phyloP scores from a whole-genome alignment of 129 eudicot genomes.

The Saposhnikovia divaricata region DNA sequence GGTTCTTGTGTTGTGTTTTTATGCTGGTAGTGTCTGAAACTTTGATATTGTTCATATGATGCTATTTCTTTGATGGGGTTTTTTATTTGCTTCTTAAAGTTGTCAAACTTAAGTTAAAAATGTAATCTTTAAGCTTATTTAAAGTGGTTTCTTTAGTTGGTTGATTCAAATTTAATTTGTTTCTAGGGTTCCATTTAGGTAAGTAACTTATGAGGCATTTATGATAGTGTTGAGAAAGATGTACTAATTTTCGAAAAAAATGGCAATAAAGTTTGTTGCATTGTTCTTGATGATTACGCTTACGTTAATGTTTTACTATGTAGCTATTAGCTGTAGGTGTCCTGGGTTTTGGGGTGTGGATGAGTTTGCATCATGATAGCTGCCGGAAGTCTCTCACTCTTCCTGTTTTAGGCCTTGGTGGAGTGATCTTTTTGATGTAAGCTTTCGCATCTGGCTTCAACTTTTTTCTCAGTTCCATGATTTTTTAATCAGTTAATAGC shows the following conservation, averaged over 20 bases:
- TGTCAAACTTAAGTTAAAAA: not conserved
- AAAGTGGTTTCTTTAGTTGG: not conserved
- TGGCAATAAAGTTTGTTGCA: constrained; percentile 2
- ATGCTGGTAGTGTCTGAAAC: not conserved
- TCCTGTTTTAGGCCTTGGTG: constrained; percentile 75
- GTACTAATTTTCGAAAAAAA: not conserved
- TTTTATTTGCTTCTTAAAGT: not conserved
- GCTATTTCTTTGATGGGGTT: not conserved
- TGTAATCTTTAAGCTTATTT: not conserved
- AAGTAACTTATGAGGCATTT: not conserved
- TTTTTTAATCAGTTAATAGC: not conserved
- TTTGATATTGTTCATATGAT: not conserved
- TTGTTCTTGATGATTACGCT: constrained; percentile 6
- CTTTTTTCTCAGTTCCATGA: not conserved
- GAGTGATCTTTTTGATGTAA: constrained; percentile 58
- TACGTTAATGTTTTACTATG: constrained; percentile 15
- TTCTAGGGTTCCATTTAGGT: not conserved
- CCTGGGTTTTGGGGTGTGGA: constrained; percentile 87
- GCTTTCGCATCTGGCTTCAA: constrained; percentile 7
- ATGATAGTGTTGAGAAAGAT: not conserved
- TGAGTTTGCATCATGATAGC: constrained; percentile 69
- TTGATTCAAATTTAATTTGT: not conserved
- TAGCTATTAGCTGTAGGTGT: constrained; percentile 73
- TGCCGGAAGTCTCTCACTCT: constrained; percentile 75
- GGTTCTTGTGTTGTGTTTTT: not conserved